A percentile compares a stretch with the other conserved stretches of the same genome.
These are phyloP conservation scores for Hypericum androsaemum DNA, from an alignment of 345 rosid genomes.

Conservation along the genomic window DNA sequence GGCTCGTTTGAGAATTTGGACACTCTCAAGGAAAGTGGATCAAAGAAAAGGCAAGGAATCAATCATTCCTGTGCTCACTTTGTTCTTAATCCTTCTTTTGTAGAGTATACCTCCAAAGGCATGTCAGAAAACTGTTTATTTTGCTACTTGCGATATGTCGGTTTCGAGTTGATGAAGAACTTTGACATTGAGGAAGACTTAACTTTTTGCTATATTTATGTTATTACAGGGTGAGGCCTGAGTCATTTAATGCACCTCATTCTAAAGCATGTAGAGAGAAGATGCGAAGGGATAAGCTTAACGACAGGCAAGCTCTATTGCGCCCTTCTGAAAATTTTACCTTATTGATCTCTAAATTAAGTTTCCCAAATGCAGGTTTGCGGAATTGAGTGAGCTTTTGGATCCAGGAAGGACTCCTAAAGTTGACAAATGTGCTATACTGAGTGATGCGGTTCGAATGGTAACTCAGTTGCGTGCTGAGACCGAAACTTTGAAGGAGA, in stretches of 20 bases:
- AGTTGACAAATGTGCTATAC: slow-evolving; percentile 23
- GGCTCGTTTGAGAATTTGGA: slow-evolving; percentile 28
- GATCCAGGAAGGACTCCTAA: slow-evolving; percentile 30
- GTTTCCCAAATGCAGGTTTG: slow-evolving; percentile 18
- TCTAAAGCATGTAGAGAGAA: slow-evolving; percentile 23
- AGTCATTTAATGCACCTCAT: slow-evolving; percentile 6
- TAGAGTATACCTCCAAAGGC: too few species aligned
- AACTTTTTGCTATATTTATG: neutral
- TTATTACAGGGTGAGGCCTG: slow-evolving; percentile 14
- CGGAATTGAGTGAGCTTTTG: slow-evolving; percentile 26
- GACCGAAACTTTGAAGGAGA: slow-evolving; percentile 19
- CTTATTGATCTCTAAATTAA: slow-evolving; percentile 2
- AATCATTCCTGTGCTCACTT: neutral
- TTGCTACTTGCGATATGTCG: too few species aligned
- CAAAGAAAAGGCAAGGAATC: slow-evolving; percentile 25
- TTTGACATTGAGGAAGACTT: too few species aligned
- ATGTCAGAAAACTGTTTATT: too few species aligned
- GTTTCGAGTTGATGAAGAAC: too few species aligned
- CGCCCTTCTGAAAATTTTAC: neutral
- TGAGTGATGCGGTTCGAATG: slow-evolving; percentile 26
- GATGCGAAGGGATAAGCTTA: slow-evolving; percentile 16
- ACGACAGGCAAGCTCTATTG: slow-evolving; percentile 18
- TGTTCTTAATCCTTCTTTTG: too few species aligned
- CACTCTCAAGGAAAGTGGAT: slow-evolving; percentile 19
- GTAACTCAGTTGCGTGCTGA: slow-evolving; percentile 22